Base-by-base conservation (phyloP, 2,329 filamentous ascomycete species). In the Orbilia quercus region DNA sequence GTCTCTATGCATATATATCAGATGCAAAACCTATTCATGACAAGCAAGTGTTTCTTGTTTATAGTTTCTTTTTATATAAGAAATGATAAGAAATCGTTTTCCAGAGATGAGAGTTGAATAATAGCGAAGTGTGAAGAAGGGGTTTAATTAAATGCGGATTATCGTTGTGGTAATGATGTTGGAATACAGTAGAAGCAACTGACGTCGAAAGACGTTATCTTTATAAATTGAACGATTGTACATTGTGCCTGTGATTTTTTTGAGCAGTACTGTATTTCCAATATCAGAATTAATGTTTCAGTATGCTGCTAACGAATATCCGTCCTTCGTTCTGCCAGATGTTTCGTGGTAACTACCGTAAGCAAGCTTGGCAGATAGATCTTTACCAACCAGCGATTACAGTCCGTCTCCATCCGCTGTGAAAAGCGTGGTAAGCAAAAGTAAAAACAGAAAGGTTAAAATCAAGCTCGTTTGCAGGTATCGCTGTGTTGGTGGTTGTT, bases 221-320 rank as follows among this genome's bases (percentile, higher is more conserved):
- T 71, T 71, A 71, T 64, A 71, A 22, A 58, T 18, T 23, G 16
- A 36, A 14, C 12, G 1, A 20, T 53, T 25, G 18, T 40, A 34
- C 47, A 23, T 57, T 38, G 14, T n/a, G 12, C 28, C 28, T 9
- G 14, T 40, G 20, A 48, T 58, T 51, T 51, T 23, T n/a, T 31
- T 5, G 4, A 31, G 28, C 18, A 67, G 63, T 31, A 48, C 22
- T 23, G 22, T 51, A 69, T 69, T 69, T 69, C 64, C 64, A 69
- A 69, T 54, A 47, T 51, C 38, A 18, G 65, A 47, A 36, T 16
- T 47, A 38, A 5, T 42, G 16, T 23, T 28, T n/a, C n/a, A n/a
- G n/a, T n/a, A n/a, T n/a, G 38, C 45, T 70, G 65, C 65, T 70
- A 36, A 62, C 65, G 48, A 62, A 70, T 58, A 18, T 28, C n/a